Percentiles rank a stretch among this genome's conserved stretches.
These are phyloP conservation scores for Krasilnikovozyma curviuscula DNA, from an alignment of 768 basidiomycete genomes.

Conservation along the genomic window DNA sequence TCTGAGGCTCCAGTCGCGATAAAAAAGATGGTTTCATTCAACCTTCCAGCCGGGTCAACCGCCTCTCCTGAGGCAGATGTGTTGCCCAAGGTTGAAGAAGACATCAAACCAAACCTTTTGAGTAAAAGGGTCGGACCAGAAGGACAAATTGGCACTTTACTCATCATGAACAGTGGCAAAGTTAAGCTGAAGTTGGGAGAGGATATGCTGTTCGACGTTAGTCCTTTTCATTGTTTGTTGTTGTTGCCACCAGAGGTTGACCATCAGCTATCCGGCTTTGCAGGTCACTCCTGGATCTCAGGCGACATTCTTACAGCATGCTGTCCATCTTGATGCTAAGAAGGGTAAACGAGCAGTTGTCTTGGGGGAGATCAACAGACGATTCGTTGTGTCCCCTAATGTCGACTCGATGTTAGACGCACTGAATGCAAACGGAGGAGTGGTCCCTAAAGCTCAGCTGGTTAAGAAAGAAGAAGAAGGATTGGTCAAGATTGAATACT, in stretches of 20 bases:
- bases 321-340: constrained; percentile 8
- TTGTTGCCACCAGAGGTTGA: not conserved
- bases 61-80: not conserved
- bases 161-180: constrained; percentile 7
- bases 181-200: constrained; percentile 11
- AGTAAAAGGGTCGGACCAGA: constrained; percentile 4
- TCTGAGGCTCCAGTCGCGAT: not conserved
- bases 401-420: constrained; percentile 4
- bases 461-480: not conserved
- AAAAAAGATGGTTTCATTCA: constrained; percentile 9
- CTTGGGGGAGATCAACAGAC: constrained; percentile 1
- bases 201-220: constrained; percentile 10
- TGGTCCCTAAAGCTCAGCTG: too few species aligned
- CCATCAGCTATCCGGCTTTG: not conserved
- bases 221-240: not conserved
- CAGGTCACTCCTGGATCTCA: constrained; percentile 11
- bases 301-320: constrained; percentile 10
- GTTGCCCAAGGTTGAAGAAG: not conserved
- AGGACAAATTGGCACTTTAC: constrained; percentile 9
- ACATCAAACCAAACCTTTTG: not conserved
- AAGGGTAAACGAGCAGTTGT: constrained; percentile 1
- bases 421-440: not conserved
- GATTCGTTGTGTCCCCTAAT: constrained; percentile 11
- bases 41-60: not conserved
- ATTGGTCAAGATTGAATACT: not conserved